Conservation (phyloP, 352 stramenopile species). For the Pythium plurisporium region DNA sequence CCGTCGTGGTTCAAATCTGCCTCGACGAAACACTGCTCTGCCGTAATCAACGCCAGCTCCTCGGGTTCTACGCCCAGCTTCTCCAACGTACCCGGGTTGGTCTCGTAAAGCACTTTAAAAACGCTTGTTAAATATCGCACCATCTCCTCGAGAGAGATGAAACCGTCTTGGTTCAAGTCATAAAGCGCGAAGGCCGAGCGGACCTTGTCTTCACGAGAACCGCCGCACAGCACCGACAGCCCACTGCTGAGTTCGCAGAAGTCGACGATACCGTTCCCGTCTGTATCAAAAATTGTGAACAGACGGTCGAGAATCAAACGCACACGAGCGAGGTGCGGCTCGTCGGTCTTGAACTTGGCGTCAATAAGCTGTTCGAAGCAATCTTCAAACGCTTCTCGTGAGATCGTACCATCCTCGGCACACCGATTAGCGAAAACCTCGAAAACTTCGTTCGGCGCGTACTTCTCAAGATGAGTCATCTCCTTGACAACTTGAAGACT, state of each 20-base stretch:
- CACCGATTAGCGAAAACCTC: conserved; percentile 84
- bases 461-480: conserved; percentile 82
- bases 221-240: conserved; percentile 77
- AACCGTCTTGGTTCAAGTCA: conserved; percentile 82
- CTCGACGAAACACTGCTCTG: conserved; percentile 83
- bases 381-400: conserved; percentile 74
- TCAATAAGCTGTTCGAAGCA: conserved; percentile 84
- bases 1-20: conserved; percentile 78
- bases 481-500: conserved; percentile 76
- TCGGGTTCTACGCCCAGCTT: conserved; percentile 60
- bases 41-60: conserved; percentile 72
- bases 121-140: conserved; percentile 77
- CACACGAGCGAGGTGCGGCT: conserved; percentile 55
- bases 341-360: conserved; percentile 69
- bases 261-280: conserved; percentile 75
- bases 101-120: conserved; percentile 87
- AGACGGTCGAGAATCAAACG: conserved; percentile 69
- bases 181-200: conserved; percentile 84
- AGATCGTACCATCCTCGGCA: conserved; percentile 71
- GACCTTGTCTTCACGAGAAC: conserved; percentile 79
- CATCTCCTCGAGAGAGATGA: conserved; percentile 89
- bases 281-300: conserved; percentile 79
- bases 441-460: conserved; percentile 79
- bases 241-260: conserved; percentile 83
- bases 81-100: conserved; percentile 49